Conservation (phyloP, 192 early-diverging fungal genomes). For the Umbelopsis sp. region DNA sequence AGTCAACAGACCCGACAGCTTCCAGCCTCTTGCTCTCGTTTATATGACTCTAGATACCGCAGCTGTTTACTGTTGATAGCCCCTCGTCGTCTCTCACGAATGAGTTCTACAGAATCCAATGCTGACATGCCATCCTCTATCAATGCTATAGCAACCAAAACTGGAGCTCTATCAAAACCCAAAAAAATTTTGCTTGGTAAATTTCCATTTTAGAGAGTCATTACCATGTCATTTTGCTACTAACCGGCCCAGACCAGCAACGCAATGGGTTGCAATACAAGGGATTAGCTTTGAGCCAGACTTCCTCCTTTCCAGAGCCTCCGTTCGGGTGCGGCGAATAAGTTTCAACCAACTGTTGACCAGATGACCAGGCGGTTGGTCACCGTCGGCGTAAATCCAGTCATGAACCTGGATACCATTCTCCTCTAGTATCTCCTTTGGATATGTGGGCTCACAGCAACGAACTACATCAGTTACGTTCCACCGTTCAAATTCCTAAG, state of each 20-base stretch:
- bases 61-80: conserved; percentile 58
- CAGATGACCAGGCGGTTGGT: conserved; percentile 31
- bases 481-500: conserved; percentile 52
- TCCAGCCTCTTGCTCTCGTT: conserved; percentile 22
- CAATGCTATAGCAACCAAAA: conserved; percentile 66
- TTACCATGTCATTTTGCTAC: neutral
- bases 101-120: conserved; percentile 56
- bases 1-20: conserved; percentile 12
- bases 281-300: conserved; percentile 26
- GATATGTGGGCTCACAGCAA: conserved; percentile 78
- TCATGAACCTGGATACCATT: conserved; percentile 61
- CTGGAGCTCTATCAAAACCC: conserved; percentile 59
- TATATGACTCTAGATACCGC: conserved; percentile 56
- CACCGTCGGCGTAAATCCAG: neutral
- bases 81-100: conserved; percentile 56
- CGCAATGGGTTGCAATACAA: conserved; percentile 76
- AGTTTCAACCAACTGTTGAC: conserved; percentile 61
- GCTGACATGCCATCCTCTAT: conserved; percentile 60
- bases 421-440: conserved; percentile 47
- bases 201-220: neutral
- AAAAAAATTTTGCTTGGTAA: neutral
- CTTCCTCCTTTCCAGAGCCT: conserved; percentile 26
- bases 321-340: conserved; percentile 45
- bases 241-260: conserved; percentile 79
- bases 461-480: conserved; percentile 77